Base-by-base conservation (phyloP, 2,329 filamentous ascomycete genomes). In the Aspergillus sclerotialis region DNA sequence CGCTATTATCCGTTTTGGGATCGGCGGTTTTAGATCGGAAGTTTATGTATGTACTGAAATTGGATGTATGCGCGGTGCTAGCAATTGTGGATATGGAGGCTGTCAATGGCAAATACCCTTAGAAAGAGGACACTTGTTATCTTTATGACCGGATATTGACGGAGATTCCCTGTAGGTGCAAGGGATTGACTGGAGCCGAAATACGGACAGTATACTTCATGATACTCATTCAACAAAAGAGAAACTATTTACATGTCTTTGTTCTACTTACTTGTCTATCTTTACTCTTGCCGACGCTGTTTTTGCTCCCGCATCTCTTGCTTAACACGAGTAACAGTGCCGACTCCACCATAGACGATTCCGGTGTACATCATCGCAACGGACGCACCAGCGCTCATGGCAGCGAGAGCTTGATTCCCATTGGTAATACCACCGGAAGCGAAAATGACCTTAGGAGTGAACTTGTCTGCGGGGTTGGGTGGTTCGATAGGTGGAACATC, bases 291-390 rank as follows among this genome's bases (percentile, higher is more conserved):
- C 38, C 19, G 6, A 10, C 19, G 19, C 10, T 56, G 43, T 38
- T 56, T 53, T 40, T 60, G 51, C 39, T 61, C 45, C 14, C 65
- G 57, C 63, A 70, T 55, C 45, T 70, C 66, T 39, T 67, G 56
- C 49, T 70, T 70, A 19, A 70, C 65, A 11, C 66, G 55, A 11
- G 65, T 78, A 19, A 80, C 70, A 0, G 75, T 79, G n/a, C 76
- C 76, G 2, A 69, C 63, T 28, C 78, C 78, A 11, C 75, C 74
- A 47, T 79, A 82, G 31, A 78, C 72, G 47, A 84, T 60, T 4
- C 76, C 83, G 0, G 92, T 98, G 60, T 96, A 96, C 33, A 94
- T 72, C 78, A 94, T 92, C 2, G 87, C 88, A 10, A 93, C 80
- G 49, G 82, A 90, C 0, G 92, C 92, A 7, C 92, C 92, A 0